Base-by-base conservation (phyloP, 495 filamentous ascomycete species). In the Penicillium pulvis region DNA sequence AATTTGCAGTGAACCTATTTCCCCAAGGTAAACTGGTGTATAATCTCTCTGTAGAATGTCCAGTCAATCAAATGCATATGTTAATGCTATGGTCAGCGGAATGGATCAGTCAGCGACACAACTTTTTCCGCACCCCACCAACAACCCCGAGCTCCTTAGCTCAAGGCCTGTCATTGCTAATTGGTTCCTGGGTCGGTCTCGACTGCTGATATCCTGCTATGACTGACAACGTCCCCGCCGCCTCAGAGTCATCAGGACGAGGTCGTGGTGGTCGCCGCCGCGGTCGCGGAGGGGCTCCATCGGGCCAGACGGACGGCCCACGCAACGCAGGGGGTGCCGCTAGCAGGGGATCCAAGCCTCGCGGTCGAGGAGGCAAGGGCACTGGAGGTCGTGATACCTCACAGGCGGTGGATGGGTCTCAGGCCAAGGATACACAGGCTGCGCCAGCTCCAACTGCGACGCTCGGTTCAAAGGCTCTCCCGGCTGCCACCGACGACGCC, bases 401-500 rank as follows among this genome's bases (percentile, higher is more conserved):
- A 51, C 63, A 54, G 44, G 55, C 43, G 36, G 51, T 44, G 7
- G 64, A 65, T 43, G 67, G 59, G 17, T 26, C 56, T n/a, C 62
- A 56, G 6, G 60, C 43, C 6, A 20, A 56, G 3, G 53, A 59
- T 20, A 42, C 57, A 6, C 56, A 67, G 28, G 19, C 60, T 5
- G 28, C 51, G 33, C 33, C 52, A n/a, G 20, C 31, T 6, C 16
- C 39, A 41, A 53, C 60, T 33, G 58, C 51, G 31, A 56, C 60
- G 7, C 48, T 58, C 11, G 53, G 54, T 43, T 47, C 53, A 23
- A 74, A 74, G 51, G 52, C 58, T 12, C 60, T 68, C 24, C 51
- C 65, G 42, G 63, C 58, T 17, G 71, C 65, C 30, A 67, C 71
- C 4, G 79, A 81, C 11, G 82, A 86, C 56, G 85, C 85, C 41